These are phyloP conservation scores for Sequoia sempervirens DNA, from an alignment of 75 land plant species.

Conservation along the genomic window DNA sequence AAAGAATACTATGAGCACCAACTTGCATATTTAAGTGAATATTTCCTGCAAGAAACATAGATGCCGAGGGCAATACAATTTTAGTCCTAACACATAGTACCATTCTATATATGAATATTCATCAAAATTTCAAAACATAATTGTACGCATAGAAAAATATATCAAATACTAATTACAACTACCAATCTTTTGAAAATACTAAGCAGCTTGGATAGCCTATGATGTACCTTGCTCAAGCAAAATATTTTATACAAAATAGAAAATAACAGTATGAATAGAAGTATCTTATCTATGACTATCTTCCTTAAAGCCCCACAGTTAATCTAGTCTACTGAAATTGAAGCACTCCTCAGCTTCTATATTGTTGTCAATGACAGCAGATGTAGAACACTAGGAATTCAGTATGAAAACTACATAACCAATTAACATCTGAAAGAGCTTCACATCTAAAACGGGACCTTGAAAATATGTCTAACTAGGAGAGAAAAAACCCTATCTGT, in stretches of 20 bases:
- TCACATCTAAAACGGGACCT: not conserved
- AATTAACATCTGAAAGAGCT: not conserved
- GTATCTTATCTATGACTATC: not conserved
- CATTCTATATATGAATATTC: not conserved
- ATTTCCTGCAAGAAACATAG: slow-evolving; percentile 44
- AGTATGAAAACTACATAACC: not conserved
- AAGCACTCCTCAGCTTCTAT: not conserved
- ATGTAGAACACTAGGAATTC: not conserved
- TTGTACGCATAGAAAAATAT: not conserved
- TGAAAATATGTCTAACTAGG: not conserved
- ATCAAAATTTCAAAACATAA: not conserved
- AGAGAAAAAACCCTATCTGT: not conserved
- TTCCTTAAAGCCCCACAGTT: not conserved
- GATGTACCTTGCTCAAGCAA: not conserved
- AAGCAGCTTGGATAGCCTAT: not conserved
- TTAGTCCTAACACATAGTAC: not conserved
- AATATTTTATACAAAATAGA: not conserved
- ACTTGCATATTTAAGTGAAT: slow-evolving; percentile 18
- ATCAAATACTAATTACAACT: slow-evolving; percentile 1
- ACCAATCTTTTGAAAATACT: not conserved
- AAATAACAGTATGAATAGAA: not conserved
- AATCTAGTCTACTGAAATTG: not conserved
- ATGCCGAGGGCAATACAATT: not conserved
- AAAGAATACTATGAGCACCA: slow-evolving; percentile 26
- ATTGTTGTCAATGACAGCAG: not conserved